Conservation (phyloP, 1,139 yeast genomes). For the Taphrina flavorubra region DNA sequence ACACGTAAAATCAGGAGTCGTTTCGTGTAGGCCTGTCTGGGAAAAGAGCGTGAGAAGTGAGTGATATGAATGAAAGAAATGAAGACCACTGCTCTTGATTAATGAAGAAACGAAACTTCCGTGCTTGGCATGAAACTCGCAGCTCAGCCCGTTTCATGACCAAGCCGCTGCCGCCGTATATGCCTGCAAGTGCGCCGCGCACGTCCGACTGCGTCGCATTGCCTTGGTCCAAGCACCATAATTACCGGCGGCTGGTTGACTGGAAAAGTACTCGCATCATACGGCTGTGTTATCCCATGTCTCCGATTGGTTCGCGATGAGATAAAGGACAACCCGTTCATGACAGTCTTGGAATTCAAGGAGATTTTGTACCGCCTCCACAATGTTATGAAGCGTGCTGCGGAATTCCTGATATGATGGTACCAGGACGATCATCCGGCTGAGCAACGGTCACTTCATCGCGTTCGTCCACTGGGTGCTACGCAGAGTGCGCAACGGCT, state of each 20-base stretch:
- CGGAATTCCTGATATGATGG: background rate
- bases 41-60: too few species aligned
- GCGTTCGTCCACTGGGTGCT: too few species aligned
- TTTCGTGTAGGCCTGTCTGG: background rate
- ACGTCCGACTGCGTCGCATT: too few species aligned
- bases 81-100: too few species aligned
- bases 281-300: background rate
- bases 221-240: too few species aligned
- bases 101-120: background rate
- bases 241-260: too few species aligned
- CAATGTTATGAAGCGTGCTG: background rate
- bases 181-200: background rate
- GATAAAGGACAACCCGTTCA: too few species aligned
- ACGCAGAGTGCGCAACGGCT: too few species aligned
- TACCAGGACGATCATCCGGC: too few species aligned
- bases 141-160: constrained; percentile 8
- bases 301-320: background rate
- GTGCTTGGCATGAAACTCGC: background rate
- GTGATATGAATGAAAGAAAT: too few species aligned
- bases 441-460: too few species aligned
- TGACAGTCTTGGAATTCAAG: background rate
- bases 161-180: background rate
- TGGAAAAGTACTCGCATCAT: background rate
- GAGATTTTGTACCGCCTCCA: constrained; percentile 6
- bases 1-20: background rate